phyloP scores from a whole-genome alignment of 805 yeast genomes.

The Wickerhamomyces pijperi region DNA sequence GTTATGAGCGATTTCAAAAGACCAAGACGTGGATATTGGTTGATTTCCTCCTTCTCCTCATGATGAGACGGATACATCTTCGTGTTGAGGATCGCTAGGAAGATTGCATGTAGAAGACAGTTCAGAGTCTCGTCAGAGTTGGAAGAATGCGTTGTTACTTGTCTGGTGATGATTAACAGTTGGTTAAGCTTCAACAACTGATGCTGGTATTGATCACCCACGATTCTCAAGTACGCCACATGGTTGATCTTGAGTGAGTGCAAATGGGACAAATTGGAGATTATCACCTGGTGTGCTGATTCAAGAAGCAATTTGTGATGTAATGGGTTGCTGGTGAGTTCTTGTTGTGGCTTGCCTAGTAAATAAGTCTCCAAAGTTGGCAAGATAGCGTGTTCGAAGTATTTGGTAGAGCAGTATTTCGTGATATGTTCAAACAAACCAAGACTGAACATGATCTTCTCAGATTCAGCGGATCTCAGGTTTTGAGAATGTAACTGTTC shows the following conservation, averaged over 20 bases:
- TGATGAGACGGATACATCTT: neutral
- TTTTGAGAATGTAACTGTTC: neutral
- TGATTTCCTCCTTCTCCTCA: neutral
- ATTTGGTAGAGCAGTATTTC: neutral
- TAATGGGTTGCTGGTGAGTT: neutral
- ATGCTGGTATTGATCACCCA: neutral
- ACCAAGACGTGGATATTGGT: neutral
- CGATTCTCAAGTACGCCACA: neutral
- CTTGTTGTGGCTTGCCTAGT: neutral
- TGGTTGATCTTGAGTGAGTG: neutral
- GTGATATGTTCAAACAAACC: neutral
- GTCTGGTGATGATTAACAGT: neutral
- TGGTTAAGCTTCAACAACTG: neutral
- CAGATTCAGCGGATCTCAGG: neutral
- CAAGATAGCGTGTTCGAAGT: neutral
- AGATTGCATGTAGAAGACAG: neutral
- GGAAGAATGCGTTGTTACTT: neutral
- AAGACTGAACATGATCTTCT: neutral
- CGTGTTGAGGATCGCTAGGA: neutral
- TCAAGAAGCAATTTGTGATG: neutral
- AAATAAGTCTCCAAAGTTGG: neutral
- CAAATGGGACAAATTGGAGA: neutral
- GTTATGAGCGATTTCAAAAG: neutral
- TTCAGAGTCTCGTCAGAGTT: neutral
- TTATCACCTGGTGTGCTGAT: neutral